Conservation (phyloP, 345 rosid genomes). For the Rubroshorea leprosula region DNA sequence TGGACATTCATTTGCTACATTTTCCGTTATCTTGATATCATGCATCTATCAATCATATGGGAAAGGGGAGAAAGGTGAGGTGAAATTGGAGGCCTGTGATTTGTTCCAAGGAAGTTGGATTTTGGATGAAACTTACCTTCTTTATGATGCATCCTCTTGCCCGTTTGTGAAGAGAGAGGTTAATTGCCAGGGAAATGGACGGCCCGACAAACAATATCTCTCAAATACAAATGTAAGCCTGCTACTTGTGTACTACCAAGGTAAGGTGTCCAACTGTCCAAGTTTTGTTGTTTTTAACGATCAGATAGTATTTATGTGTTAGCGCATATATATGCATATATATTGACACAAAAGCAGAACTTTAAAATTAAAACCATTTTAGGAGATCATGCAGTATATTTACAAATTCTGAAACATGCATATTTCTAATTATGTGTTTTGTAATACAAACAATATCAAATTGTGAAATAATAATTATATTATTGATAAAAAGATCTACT, state of each 20-base stretch:
- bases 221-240: slow-evolving; percentile 50
- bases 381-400: no score
- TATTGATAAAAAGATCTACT: no score
- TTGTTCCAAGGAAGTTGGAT: slow-evolving; percentile 45
- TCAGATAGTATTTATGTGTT: no score
- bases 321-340: no score
- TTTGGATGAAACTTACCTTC: slow-evolving; percentile 29
- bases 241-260: slow-evolving; percentile 35
- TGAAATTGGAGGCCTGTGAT: slow-evolving; percentile 21
- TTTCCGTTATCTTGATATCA: not conserved
- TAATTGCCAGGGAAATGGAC: slow-evolving; percentile 44
- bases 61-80: not conserved
- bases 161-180: slow-evolving; percentile 38
- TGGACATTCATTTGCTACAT: not conserved
- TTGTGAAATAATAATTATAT: no score
- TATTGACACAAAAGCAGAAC: no score
- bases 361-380: no score
- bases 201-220: slow-evolving; percentile 36
- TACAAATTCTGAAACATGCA: no score
- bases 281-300: no score
- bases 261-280: no score
- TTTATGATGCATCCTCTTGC: slow-evolving; percentile 29
- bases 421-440: no score
- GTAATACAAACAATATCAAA: no score
- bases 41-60: not conserved